Percentiles rank a stretch among this genome's conserved stretches.
Conservation (phyloP, 257 asterid genomes). For the Scutellaria baicalensis region DNA sequence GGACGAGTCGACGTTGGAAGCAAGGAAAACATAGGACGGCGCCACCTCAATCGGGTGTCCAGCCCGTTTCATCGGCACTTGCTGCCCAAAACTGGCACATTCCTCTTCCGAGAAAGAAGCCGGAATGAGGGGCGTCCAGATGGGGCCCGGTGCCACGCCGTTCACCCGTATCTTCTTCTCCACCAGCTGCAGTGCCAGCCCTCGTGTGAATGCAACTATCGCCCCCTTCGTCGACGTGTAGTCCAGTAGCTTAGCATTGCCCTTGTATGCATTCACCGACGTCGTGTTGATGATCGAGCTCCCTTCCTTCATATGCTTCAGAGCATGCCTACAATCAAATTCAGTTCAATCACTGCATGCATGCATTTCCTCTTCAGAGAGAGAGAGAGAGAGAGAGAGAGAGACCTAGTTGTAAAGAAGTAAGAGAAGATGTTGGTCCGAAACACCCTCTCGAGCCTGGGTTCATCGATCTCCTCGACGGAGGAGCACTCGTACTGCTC, state of each 20-base stretch:
- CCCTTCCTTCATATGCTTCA: constrained; percentile 73
- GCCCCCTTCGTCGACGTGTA: constrained; percentile 75
- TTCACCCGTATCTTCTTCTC: constrained; percentile 58
- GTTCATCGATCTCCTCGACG: constrained; percentile 60
- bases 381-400: background rate
- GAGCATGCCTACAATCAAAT: constrained; percentile 56
- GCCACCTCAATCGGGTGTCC: constrained; percentile 78
- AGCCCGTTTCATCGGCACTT: constrained; percentile 75
- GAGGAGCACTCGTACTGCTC: constrained; percentile 51
- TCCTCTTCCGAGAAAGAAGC: constrained; percentile 53
- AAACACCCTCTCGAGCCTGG: constrained; percentile 62
- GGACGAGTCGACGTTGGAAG: constrained; percentile 50
- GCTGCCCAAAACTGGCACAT: constrained; percentile 33
- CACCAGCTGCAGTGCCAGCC: constrained; percentile 49
- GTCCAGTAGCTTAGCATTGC: constrained; percentile 49
- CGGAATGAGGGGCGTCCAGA: constrained; percentile 75
- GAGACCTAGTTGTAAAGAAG: constrained; percentile 39
- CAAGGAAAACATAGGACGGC: constrained; percentile 63
- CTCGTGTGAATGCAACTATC: constrained; percentile 60
- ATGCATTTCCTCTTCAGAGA: no score
- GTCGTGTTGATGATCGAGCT: constrained; percentile 66
- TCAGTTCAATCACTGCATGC: no score
- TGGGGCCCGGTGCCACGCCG: constrained; percentile 76
- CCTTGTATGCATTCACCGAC: constrained; percentile 60
- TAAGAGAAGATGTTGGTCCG: constrained; percentile 55